These are phyloP conservation scores for Pleoardoris graminearum DNA, from an alignment of 2,329 filamentous ascomycete genomes.

Conservation along the genomic window DNA sequence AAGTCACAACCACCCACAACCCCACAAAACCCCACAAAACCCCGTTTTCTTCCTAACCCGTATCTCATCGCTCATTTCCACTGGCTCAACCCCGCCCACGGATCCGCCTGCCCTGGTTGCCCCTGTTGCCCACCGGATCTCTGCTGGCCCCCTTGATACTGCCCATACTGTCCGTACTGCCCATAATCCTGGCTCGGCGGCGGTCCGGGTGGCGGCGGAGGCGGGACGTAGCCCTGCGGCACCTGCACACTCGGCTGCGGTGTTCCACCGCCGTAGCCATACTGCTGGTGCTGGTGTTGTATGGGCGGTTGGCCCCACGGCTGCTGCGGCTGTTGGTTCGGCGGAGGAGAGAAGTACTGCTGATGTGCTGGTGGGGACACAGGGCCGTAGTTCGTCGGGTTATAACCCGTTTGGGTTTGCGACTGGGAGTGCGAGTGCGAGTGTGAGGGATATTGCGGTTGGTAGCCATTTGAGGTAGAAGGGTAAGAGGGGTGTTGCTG, in stretches of 20 bases:
- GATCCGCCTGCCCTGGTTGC: slow-evolving; percentile 55
- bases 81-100: slow-evolving; percentile 70
- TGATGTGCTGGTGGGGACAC: slow-evolving; percentile 62
- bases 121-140: slow-evolving; percentile 41
- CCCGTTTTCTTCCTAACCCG: too few relatives aligned
- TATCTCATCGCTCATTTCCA: slow-evolving; percentile 62
- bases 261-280: slow-evolving; percentile 58
- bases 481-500: slow-evolving; percentile 22
- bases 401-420: slow-evolving; percentile 43
- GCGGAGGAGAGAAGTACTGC: slow-evolving; percentile 55
- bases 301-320: slow-evolving; percentile 54
- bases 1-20: too few relatives aligned
- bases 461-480: slow-evolving; percentile 29
- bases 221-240: slow-evolving; percentile 67
- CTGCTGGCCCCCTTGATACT: slow-evolving; percentile 56
- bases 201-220: slow-evolving; percentile 67
- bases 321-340: slow-evolving; percentile 52
- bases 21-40: too few relatives aligned
- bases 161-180: too few relatives aligned
- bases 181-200: slow-evolving; percentile 58
- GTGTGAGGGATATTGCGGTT: slow-evolving; percentile 20
- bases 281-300: slow-evolving; percentile 48
- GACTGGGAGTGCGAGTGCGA: slow-evolving; percentile 26
- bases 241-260: slow-evolving; percentile 52
- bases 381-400: slow-evolving; percentile 52